Evolutionary conservation across 331 rosid species (phyloP), one percentile per base, ranked within the genome.

Genomic region (Quercus tomentella): DNA sequence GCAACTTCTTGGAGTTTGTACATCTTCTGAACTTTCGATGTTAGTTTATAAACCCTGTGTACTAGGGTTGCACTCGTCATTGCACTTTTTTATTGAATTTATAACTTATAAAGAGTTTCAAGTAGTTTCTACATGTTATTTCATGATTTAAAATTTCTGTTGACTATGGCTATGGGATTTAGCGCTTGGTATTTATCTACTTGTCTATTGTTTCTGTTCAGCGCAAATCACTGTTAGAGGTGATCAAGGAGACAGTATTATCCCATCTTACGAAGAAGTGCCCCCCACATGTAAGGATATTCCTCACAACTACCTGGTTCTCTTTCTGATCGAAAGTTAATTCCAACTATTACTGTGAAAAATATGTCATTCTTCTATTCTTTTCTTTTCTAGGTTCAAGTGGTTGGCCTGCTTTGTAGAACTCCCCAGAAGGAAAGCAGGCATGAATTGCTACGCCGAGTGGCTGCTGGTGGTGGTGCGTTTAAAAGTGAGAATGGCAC

Each of bases 201-300:
- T 30, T 51, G 23, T 43, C 28, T 79, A 45, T 84, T 63, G 2
- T 68, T 35, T 22, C 28, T 65, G 7, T 35, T 69, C 91, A 95
- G 98, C 97, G 97, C 71, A 95, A 95, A 82, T 65, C 91, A 63
- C 75, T 95, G 81, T 74, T 95, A 91, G 97, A 92, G 87, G 97
- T 95, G 81, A 88, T 95, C 79, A 95, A 92, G 91, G 98, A 95
- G 87, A 95, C 98, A 6, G 94, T 95, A 51, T 87, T 92, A 84
- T 89, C 96, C 54, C 94, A 95, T 84, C 88, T 95, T 52, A 91
- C 97, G 1, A 95, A 82, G 77, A 89, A 95, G 82, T 91, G 96
- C 82, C 96, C 98, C 7, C 97, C 97, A 23, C 96, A 95, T 76
- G 98, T 95, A 89, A 89, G 94, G 79, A 88, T 52, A 22, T 70